These are phyloP conservation scores for Echites panduratus DNA, from an alignment of 257 asterid genomes.

Conservation along the genomic window DNA sequence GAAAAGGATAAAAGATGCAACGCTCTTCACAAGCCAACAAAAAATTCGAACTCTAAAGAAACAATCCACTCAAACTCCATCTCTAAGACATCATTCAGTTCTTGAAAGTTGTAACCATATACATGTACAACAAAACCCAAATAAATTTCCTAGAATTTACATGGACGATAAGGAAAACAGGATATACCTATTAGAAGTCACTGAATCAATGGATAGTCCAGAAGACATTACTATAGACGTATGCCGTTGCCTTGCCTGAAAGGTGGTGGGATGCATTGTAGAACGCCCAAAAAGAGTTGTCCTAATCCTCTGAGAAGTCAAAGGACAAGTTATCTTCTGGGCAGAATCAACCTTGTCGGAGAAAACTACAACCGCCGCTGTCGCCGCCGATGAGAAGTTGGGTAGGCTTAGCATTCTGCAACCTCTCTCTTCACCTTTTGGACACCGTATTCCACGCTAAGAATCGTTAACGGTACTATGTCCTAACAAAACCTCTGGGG, in stretches of 20 bases:
- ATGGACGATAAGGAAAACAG: neutral
- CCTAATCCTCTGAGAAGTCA: conserved; percentile 8
- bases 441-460: neutral
- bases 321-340: neutral
- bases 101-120: conserved; percentile 1
- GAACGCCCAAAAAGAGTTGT: neutral
- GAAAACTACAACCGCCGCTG: neutral
- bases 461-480: too few relatives aligned
- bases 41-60: neutral
- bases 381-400: conserved; percentile 5
- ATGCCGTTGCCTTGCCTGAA: conserved; percentile 9
- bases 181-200: conserved; percentile 12
- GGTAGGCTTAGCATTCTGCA: conserved; percentile 10
- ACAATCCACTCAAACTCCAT: neutral
- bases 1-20: neutral
- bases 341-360: conserved; percentile 1
- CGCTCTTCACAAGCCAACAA: neutral
- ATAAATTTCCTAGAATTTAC: too few relatives aligned
- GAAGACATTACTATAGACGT: conserved; percentile 4
- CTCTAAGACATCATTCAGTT: neutral
- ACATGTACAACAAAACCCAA: neutral
- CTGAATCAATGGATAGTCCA: neutral
- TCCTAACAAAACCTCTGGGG: too few relatives aligned
- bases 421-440: neutral
- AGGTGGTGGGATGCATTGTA: neutral